Percentiles rank a stretch among this genome's conserved stretches.
Conservation (phyloP, 2,329 filamentous ascomycete genomes). For the Periconia sp. region DNA sequence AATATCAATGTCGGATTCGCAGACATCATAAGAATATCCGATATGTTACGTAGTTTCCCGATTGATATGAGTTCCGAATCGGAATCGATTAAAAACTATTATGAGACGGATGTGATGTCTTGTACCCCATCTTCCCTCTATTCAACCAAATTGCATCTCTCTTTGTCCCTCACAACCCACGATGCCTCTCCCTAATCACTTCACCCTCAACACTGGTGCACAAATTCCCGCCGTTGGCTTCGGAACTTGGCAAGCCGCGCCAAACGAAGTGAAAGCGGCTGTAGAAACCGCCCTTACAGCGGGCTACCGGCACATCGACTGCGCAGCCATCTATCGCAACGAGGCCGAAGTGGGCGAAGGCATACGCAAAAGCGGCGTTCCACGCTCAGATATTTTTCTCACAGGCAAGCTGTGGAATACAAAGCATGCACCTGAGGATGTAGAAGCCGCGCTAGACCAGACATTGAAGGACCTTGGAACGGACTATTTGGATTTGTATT, state of each 20-base stretch:
- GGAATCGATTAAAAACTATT: no score
- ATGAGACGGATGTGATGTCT: no score
- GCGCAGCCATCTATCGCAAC: conserved; percentile 77
- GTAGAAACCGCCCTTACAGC: conserved; percentile 69
- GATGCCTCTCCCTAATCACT: conserved; percentile 43
- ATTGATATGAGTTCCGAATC: no score
- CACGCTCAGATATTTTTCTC: conserved; percentile 70
- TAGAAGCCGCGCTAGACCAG: conserved; percentile 63
- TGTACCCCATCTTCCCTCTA: background rate
- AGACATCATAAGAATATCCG: no score
- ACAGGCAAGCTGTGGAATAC: conserved; percentile 84
- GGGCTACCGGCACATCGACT: conserved; percentile 78
- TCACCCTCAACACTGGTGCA: conserved; percentile 68
- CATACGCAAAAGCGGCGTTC: conserved; percentile 67
- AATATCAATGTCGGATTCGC: no score
- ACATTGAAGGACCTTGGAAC: conserved; percentile 66
- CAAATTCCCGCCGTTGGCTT: conserved; percentile 78
- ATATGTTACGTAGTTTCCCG: no score
- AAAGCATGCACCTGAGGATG: conserved; percentile 68
- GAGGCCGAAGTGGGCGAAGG: conserved; percentile 74
- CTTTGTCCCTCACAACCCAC: no score
- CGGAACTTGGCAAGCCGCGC: conserved; percentile 76
- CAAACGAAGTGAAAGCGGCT: conserved; percentile 64
- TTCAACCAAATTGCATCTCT: no score
- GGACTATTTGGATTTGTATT: conserved; percentile 70